Percentiles rank a stretch among this genome's conserved stretches.
Evolutionary conservation across 495 filamentous ascomycete genomes (phyloP).

Genomic region (Aspergillus biplanus): DNA sequence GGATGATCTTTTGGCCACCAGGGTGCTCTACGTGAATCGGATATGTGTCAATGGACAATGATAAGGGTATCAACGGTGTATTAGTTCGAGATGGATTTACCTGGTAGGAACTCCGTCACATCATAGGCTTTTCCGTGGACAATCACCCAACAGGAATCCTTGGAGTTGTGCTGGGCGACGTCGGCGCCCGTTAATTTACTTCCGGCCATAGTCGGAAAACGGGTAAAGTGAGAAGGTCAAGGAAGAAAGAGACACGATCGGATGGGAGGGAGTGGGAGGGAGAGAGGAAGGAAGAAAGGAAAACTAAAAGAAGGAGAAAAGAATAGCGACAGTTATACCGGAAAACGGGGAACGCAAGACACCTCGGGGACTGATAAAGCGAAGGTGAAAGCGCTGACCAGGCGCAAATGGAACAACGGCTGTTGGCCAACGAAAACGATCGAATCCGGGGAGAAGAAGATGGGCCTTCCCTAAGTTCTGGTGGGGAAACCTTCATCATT

Average conservation of each 20-base stretch:
- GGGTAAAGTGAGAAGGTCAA: not conserved
- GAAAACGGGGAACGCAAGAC: not conserved
- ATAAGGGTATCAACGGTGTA: not conserved
- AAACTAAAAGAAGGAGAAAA: not conserved
- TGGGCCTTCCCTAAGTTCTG: not conserved
- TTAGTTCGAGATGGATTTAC: conserved; percentile 25
- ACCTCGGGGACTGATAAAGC: not conserved
- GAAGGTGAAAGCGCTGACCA: not conserved
- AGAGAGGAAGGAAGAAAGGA: not conserved
- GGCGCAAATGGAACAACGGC: not conserved
- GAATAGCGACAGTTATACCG: too few relatives aligned
- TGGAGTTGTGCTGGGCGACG: conserved; percentile 81
- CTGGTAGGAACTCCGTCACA: conserved; percentile 84
- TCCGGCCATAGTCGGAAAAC: not conserved
- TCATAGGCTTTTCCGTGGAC: conserved; percentile 93
- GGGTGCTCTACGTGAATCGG: conserved; percentile 64
- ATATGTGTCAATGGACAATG: not conserved
- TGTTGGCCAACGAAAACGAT: not conserved
- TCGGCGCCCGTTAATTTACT: conserved; percentile 68
- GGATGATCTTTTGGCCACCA: conserved; percentile 79
- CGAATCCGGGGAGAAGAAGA: not conserved
- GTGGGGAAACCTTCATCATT: not conserved
- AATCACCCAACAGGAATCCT: conserved; percentile 81
- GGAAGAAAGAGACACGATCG: not conserved
- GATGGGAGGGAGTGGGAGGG: not conserved